Base-by-base conservation (phyloP, 306 rosid genomes). In the Prunus armeniaca region DNA sequence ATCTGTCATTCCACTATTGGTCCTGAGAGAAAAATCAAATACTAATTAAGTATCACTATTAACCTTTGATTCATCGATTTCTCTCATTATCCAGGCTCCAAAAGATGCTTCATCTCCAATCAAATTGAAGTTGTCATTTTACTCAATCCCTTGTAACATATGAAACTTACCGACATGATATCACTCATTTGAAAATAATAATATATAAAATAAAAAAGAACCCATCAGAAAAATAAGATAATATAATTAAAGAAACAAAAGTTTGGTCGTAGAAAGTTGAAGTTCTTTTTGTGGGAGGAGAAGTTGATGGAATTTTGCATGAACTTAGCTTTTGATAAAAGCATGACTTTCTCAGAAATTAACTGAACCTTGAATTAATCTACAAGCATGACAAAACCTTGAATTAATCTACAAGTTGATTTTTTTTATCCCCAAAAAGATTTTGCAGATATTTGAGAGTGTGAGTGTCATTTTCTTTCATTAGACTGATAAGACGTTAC, bases 381-480 rank as follows among this genome's bases (percentile, higher is more conserved):
- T 6, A 6, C 41, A 34, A 34, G 41, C 41, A 34, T 34, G 8
- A 34, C 24, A 12, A 73, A 12, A 73, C n/a, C 18, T 62, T 62
- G 14, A 75, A 64, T 64, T 63, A 30, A 62, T 28, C 28, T 46
- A 43, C 7, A 43, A 41, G 22, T 52, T 20, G 0, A 22, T 17
- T 3, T 12, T 57, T 52, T 51, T 24, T 9, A 65, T 65, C 55
- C 65, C 63, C 50, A 34, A 14, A 32, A 63, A 25, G 15, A 20
- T 72, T 4, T 65, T 32, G 11, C 32, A 86, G 83, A 76, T 86
- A 72, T 78, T 76, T 69, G 52, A 25, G 56, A 79, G 87, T 17
- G 81, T 83, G 86, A 88, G 63, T 80, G 89, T 86, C 94, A 82
- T 89, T 86, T 76, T 91, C 97, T 76, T 46, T 82, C 34, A 67